phyloP scores from a whole-genome alignment of 78 protist genomes.

The Paulinella micropora region DNA sequence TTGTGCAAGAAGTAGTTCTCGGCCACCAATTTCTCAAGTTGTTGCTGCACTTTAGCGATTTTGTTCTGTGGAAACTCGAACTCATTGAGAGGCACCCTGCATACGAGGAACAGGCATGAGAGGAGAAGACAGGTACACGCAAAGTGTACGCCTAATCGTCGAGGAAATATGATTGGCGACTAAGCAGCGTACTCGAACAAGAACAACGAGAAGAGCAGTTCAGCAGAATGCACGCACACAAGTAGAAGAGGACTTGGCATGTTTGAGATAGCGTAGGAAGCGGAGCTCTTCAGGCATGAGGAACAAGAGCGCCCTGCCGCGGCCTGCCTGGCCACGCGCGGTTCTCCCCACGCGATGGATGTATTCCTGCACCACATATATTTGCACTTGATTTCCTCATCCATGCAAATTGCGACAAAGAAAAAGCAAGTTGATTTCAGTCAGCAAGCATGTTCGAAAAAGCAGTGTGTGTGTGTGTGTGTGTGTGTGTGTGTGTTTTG shows the following conservation, averaged over 20 bases:
- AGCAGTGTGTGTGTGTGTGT: no score
- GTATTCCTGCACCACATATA: no score
- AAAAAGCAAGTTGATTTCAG: no score
- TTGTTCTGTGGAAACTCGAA: constrained; percentile 78
- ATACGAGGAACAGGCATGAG: neutral
- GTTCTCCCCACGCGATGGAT: constrained; percentile 96
- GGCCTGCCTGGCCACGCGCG: constrained; percentile 79
- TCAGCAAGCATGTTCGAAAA: no score
- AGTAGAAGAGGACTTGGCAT: constrained; percentile 1
- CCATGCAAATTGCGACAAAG: no score
- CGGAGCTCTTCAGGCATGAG: constrained; percentile 81
- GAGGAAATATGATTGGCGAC: neutral
- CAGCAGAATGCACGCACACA: neutral
- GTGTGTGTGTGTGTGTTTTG: neutral
- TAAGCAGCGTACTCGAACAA: neutral
- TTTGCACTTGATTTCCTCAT: no score
- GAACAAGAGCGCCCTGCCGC: constrained; percentile 86
- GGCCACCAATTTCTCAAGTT: constrained; percentile 75
- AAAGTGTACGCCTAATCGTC: neutral
- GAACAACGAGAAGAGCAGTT: neutral
- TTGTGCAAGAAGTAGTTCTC: constrained; percentile 84
- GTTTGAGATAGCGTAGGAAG: constrained; percentile 70
- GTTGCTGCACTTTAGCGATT: constrained; percentile 12
- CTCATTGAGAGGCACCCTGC: constrained; percentile 77
- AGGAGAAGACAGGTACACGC: neutral